A percentile compares a stretch with the other conserved stretches of the same genome.
phyloP scores from a whole-genome alignment of 495 filamentous ascomycete genomes.

The Massariosphaeria phaeospora region DNA sequence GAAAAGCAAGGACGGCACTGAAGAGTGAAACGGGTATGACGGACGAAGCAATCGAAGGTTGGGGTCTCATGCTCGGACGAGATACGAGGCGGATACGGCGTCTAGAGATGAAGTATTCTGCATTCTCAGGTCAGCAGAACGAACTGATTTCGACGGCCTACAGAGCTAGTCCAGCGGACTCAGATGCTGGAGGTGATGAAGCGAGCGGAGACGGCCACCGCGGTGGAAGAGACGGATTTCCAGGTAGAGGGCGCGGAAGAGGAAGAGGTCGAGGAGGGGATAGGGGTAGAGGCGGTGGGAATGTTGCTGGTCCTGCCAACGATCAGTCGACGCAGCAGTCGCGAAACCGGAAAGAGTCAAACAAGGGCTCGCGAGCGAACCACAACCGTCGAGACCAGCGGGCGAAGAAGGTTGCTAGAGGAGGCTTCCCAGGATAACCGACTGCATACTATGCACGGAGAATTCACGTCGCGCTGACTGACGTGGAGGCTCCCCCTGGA shows the following conservation, averaged over 20 bases:
- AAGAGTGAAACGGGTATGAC: constrained; percentile 79
- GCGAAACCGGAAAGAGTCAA: constrained; percentile 59
- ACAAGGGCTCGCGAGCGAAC: constrained; percentile 47
- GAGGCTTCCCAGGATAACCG: constrained; percentile 39
- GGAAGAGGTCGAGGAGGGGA: constrained; percentile 46
- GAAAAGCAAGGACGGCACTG: constrained; percentile 55
- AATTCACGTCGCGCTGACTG: no score
- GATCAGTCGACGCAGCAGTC: constrained; percentile 55
- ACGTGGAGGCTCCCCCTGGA: no score
- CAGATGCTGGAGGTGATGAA: constrained; percentile 42
- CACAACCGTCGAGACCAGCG: constrained; percentile 45
- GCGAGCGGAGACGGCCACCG: constrained; percentile 44
- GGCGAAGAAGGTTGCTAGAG: constrained; percentile 46
- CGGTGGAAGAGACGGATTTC: constrained; percentile 49
- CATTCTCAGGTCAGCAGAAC: constrained; percentile 56
- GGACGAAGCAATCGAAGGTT: constrained; percentile 92
- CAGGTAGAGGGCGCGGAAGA: constrained; percentile 48
- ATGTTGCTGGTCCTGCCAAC: constrained; percentile 53
- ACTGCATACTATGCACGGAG: no score
- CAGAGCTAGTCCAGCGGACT: constrained; percentile 45
- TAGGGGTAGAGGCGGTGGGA: constrained; percentile 50
- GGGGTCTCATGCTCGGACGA: constrained; percentile 75
- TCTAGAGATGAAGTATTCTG: constrained; percentile 62
- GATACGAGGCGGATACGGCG: constrained; percentile 60
- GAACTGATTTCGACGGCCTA: constrained; percentile 61